Evolutionary conservation across 164 flowering plant species (phyloP).

Genomic region (Platanus orientalis): DNA sequence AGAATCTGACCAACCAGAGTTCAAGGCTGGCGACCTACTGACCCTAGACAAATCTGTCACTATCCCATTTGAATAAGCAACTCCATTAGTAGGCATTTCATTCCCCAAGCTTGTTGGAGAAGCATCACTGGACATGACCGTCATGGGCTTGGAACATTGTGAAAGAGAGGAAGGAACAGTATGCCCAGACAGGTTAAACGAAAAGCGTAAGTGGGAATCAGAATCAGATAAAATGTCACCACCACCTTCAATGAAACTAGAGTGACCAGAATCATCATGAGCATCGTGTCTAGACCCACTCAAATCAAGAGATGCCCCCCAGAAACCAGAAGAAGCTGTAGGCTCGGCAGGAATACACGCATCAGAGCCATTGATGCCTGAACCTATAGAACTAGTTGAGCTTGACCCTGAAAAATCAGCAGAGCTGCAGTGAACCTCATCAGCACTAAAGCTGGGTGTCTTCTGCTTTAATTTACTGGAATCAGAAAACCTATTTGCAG

Average conservation of each 20-base stretch:
- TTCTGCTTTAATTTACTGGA: constrained; percentile 23
- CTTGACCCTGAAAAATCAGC: constrained; percentile 19
- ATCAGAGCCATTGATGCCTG: constrained; percentile 11
- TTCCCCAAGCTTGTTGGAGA: constrained; percentile 4
- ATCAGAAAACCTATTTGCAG: constrained; percentile 23
- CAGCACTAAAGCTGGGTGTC: constrained; percentile 14
- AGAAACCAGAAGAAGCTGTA: constrained; percentile 31
- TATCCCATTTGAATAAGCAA: constrained; percentile 15
- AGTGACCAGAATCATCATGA: constrained; percentile 14
- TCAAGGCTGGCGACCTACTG: constrained; percentile 14
- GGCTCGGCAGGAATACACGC: constrained; percentile 22
- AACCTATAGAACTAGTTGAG: constrained; percentile 23
- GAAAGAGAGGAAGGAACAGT: constrained; percentile 15
- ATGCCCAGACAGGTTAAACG: constrained; percentile 28
- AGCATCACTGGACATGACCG: constrained; percentile 15
- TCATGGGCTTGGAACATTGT: constrained; percentile 15
- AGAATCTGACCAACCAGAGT: constrained; percentile 16
- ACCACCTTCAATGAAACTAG: constrained; percentile 16
- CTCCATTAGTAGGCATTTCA: constrained; percentile 14
- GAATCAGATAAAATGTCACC: constrained; percentile 23
- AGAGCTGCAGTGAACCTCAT: constrained; percentile 14
- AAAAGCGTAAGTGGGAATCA: constrained; percentile 22
- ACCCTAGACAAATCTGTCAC: constrained; percentile 3
- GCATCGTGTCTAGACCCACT: constrained; percentile 16
- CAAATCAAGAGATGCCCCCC: constrained; percentile 32